Base-by-base conservation (phyloP, 768 basidiomycete species). In the Lentinula sp. region DNA sequence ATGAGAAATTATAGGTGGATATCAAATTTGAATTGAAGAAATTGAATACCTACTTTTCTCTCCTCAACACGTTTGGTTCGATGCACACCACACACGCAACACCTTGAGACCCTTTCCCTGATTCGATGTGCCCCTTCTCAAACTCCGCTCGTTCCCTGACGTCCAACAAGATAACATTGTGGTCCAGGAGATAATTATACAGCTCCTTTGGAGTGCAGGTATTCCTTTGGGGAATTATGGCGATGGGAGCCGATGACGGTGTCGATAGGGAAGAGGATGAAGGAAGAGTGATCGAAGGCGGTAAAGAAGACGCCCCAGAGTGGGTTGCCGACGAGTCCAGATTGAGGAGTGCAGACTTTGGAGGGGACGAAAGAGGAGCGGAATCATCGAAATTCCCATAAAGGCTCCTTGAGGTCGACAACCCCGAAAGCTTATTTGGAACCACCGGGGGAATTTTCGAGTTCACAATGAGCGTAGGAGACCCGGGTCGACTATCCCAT, bases 131-230 rank as follows among this genome's bases (percentile, higher is more conserved):
- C 58, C 87, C 91, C 16, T 68, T 73, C 63, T 93, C 85, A 66
- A 90, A 95, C 52, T 90, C 89, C 9, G 81, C 85, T 34, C 92
- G 80, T 16, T 83, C 79, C n/a, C 95, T 81, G 18, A 95, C 84
- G 70, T 97, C 95, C 18, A 98, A 79, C 13, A 97, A 66, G 1
- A 98, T 78, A 3, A 93, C 83, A 56, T 84, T 83, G 63, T 82
- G 71, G n/a, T 76, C 74, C 8, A 70, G 73, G 61, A 88, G 71
- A 68, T 88, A 93, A 1, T 78, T 74, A 46, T 78, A 72, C 35
- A 95, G 73, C 9, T 84, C 80, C 61, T 78, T 79, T 5, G 91
- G 85, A 57, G 75, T 77, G 31, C 86, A 81, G 2, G 80, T 78
- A 62, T 86, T 88, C 13, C 79, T 83, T 21, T 80, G 74, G 4